phyloP scores from a whole-genome alignment of 2,329 filamentous ascomycete genomes.

The Pseudocercospora eumusae region DNA sequence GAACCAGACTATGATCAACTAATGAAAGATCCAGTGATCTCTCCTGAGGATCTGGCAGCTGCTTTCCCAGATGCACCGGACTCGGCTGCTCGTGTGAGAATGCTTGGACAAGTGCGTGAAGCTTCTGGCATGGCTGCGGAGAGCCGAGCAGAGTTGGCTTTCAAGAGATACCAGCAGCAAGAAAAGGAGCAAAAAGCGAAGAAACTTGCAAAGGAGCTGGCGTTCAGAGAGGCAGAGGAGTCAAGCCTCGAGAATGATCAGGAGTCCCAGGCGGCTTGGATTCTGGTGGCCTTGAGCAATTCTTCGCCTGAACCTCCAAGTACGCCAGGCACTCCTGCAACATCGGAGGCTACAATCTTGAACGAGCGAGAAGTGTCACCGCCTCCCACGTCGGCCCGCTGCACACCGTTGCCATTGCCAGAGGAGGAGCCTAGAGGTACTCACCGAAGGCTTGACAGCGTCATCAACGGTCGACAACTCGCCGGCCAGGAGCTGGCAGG shows the following conservation, averaged over 20 bases:
- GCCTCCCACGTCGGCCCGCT: not conserved
- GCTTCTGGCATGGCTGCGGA: not conserved
- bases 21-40: not conserved
- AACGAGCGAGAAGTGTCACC: not conserved
- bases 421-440: not conserved
- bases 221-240: no score
- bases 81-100: not conserved
- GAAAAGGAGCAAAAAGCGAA: no score
- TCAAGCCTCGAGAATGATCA: no score
- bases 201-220: no score
- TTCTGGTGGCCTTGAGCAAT: no score
- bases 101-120: not conserved
- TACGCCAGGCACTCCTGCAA: not conserved
- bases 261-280: no score
- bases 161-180: not conserved
- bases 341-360: not conserved
- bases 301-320: no score
- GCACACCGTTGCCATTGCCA: not conserved
- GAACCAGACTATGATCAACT: not conserved
- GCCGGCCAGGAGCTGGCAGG: no score
- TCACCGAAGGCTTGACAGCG: no score
- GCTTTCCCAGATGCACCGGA: not conserved
- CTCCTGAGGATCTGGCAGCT: not conserved
- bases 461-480: no score
- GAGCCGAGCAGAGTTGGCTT: not conserved